phyloP scores from a whole-genome alignment of 1,284 basidiomycete genomes.

The Chalciporus piperatoides region DNA sequence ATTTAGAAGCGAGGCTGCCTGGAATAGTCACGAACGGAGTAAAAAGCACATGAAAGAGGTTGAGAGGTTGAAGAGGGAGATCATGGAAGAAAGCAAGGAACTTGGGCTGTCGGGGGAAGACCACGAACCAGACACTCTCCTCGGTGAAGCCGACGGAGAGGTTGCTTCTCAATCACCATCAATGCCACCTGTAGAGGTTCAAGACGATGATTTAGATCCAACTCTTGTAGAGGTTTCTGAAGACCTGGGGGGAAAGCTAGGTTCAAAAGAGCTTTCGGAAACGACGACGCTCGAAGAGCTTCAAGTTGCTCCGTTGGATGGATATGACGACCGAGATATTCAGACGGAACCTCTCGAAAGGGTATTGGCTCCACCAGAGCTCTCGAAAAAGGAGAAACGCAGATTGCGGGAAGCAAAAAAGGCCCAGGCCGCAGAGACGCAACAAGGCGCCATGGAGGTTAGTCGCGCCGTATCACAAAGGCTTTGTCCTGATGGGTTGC shows the following conservation, averaged over 20 bases:
- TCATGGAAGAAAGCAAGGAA: constrained; percentile 74
- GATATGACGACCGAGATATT: background rate
- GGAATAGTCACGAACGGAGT: constrained; percentile 95
- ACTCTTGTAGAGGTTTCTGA: background rate
- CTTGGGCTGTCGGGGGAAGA: constrained; percentile 41
- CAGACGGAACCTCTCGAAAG: constrained; percentile 12
- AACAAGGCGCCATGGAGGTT: constrained; percentile 12
- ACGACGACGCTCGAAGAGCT: background rate
- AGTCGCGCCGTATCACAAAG: constrained; percentile 2
- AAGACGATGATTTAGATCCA: constrained; percentile 18
- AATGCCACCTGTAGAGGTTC: constrained; percentile 19
- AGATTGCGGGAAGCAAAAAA: constrained; percentile 77
- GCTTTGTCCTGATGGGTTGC: constrained; percentile 7
- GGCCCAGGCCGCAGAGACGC: constrained; percentile 44
- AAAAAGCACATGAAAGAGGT: constrained; percentile 93
- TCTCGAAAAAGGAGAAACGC: constrained; percentile 81
- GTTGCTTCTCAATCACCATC: constrained; percentile 10
- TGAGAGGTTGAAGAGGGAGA: constrained; percentile 68
- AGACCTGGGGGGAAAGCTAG: background rate
- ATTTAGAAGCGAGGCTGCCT: constrained; percentile 91
- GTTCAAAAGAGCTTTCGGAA: constrained; percentile 7
- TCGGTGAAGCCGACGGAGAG: constrained; percentile 17
- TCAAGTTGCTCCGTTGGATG: background rate
- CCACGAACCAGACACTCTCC: constrained; percentile 9
- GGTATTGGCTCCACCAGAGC: constrained; percentile 47